Base-by-base conservation (phyloP, 1,284 basidiomycete species). In the Papiliotrema fonsecae region DNA sequence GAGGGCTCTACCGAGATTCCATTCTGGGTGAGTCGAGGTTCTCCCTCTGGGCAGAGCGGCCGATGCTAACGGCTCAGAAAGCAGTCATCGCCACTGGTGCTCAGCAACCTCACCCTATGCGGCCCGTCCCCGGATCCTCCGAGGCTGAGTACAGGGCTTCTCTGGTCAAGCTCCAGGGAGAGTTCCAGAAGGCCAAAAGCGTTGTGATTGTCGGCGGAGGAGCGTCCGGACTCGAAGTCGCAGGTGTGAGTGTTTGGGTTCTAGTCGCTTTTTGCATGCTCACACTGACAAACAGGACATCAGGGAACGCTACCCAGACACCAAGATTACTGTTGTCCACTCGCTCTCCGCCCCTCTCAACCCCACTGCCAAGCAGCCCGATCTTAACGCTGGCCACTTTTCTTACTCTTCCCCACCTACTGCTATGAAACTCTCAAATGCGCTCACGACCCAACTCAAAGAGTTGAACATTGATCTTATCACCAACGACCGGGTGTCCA, bases 161-260 rank as follows among this genome's bases (percentile, higher is more conserved):
- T 18, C 56, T 73, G 31, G 44, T 50, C 31, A 55, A 56, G 28
- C 55, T 57, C 27, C 73, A 75, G 50, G 40, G 55, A 0, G 66
- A 67, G 18, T 57, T 76, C 54, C 56, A 55, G 21, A 43, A 52
- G 9, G 62, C 74, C 2, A 47, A 43, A 2, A 69, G 62, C 38
- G 49, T 76, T 19, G 56, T 76, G 6, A 49, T 76, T 16, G 53
- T 75, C 28, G 75, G 75, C 21, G 75, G 69, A 39, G 77, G 77
- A 6, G 61, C 76, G 0, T 75, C 75, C 19, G 77, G 77, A 3
- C 58, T 77, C 26, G 77, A 79, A 53, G 61, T 73, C 36, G 71
- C 73, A 0, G 77, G 77, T 39, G 70, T 70, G 28, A 58, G 67
- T 63, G n/a, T 6, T 1, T 14, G 26, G n/a, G 5, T 28, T 32